Conservation (phyloP, 2,329 filamentous ascomycete genomes). For the Zarea fungicola region DNA sequence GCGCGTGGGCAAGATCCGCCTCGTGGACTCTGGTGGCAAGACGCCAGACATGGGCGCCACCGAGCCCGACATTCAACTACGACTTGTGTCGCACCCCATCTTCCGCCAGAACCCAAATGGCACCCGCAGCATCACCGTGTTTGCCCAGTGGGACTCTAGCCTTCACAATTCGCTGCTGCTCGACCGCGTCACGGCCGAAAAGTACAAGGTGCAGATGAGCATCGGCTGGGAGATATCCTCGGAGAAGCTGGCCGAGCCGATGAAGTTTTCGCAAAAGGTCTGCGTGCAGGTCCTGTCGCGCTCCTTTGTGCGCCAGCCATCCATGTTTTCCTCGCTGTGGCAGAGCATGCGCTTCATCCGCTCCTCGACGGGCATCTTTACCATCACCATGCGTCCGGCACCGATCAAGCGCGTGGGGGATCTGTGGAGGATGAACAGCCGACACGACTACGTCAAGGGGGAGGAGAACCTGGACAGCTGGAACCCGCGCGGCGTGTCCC, state of each 20-base stretch:
- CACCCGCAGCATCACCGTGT: conserved; percentile 76
- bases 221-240: conserved; percentile 83
- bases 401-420: conserved; percentile 90
- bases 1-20: conserved; percentile 72
- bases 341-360: conserved; percentile 80
- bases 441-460: conserved; percentile 92
- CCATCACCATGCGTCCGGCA: conserved; percentile 76
- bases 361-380: conserved; percentile 82
- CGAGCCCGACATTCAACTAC: conserved; percentile 69
- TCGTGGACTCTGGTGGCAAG: conserved; percentile 81
- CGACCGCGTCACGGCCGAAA: conserved; percentile 90
- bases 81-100: conserved; percentile 69
- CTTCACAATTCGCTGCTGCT: conserved; percentile 86
- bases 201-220: conserved; percentile 83
- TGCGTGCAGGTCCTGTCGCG: conserved; percentile 79
- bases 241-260: conserved; percentile 76
- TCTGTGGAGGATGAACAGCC: conserved; percentile 92
- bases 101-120: conserved; percentile 86
- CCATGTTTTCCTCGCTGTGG: conserved; percentile 82
- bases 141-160: conserved; percentile 96
- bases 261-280: conserved; percentile 78
- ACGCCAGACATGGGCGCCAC: conserved; percentile 70
- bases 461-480: conserved; percentile 82
- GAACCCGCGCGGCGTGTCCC: conserved; percentile 82
- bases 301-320: conserved; percentile 77